Base-by-base conservation (phyloP, 345 rosid genomes). In the Salix purpurea region DNA sequence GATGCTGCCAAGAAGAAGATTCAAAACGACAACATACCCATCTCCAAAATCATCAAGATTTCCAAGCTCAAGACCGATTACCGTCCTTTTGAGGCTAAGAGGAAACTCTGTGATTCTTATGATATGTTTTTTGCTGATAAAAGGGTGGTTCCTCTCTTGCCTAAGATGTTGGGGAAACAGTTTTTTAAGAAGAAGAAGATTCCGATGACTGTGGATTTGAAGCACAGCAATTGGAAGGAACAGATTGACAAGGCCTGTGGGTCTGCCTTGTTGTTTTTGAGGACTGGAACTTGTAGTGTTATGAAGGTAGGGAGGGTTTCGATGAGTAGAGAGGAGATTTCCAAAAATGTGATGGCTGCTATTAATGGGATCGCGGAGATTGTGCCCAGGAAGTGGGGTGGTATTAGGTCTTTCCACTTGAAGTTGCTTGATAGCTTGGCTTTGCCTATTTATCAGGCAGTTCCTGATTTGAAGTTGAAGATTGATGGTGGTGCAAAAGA, bases 211-310 rank as follows among this genome's bases (percentile, higher is more conserved):
- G 37, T 92, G 23, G 89, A 92, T 77, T 87, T 92, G 87, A 85
- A 80, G 78, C 94, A 92, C 32, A 86, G 83, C 76, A 91, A 89
- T 64, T 92, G 97, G 97, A 92, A 86, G 82, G 91, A 92, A 84
- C 97, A 91, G 85, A 77, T 92, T 42, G 86, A 85, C 56, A 89
- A 72, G 26, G 89, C 83, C 44, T 88, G 93, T 80, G 86, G 86
- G 2, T 90, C 95, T 30, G 91, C 87, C 24, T 70, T 91, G 83
- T 74, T 92, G 83, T 92, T 77, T 71, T 70, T 92, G 83, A 86
- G 88, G 72, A 85, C 86, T 4, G 97, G 95, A 21, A 91, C 97
- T 34, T 90, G 95, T 65, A 75, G 92, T 52, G 95, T 91, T 5
- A 80, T 91, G 65, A 92, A 91, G 70, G 87, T 89, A 10, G 97